Base-by-base conservation (phyloP, 192 early-diverging fungal species). In the Coemansia sp. region DNA sequence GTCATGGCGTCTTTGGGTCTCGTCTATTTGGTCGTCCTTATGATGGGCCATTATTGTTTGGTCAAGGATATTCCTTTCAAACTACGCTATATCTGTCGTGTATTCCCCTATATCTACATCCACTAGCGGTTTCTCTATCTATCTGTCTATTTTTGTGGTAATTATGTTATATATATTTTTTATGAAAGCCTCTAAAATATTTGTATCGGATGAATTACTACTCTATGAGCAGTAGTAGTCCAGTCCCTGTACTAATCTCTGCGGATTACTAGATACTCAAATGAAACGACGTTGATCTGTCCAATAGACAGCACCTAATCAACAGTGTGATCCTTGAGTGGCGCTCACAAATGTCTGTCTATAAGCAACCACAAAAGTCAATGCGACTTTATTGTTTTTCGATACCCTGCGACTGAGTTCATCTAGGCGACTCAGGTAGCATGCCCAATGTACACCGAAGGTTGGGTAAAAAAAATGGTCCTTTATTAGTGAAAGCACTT, bases 1-100 rank as follows among this genome's bases (percentile, higher is more conserved):
- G 74, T 86, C 1, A 67, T 89, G 37, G 87, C 85, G 3, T 88
- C 87, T 9, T 61, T 87, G 47, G 88, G 86, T 2, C 74, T 88
- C 5, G 87, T 85, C 52, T 80, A 87, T 21, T 66, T 89, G 70
- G 85, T 85, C 2, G 84, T 86, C 1, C 74, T 89, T 42, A 75
- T 86, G 53, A 80, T 89, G 78, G 70, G 66, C 60, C 78, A 85
- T 64, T 74, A 81, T 69, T 80, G 79, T 16, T 42, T 85, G 38
- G 49, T 78, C 40, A 73, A 69, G 43, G 52, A 67, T 40, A 69
- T 77, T 33, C 68, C 72, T 2, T 77, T 80, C 72, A 78, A 77
- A 69, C 43, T 77, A 39, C 53, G 62, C 17, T 75, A 73, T 39
- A 55, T 74, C 21, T 55, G 47, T 13, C 30, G 57, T 30, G 55